Conservation (phyloP, 495 filamentous ascomycete genomes). For the Podospora appendiculata region DNA sequence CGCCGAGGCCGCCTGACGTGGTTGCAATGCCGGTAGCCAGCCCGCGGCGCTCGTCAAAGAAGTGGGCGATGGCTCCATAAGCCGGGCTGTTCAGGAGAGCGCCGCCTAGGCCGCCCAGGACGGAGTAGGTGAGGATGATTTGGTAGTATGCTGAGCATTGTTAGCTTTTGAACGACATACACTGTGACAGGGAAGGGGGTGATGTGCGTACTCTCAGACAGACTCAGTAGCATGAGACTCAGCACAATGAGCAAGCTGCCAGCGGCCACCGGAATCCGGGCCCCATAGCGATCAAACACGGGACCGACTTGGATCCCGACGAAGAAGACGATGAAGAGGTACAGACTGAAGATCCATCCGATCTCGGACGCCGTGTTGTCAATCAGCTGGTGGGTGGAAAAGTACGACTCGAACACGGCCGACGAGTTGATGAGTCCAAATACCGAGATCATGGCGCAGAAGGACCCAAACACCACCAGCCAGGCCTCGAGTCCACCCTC, state of each 20-base stretch:
- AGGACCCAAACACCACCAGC: conserved; percentile 55
- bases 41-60: conserved; percentile 53
- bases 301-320: conserved; percentile 59
- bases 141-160: conserved; percentile 49
- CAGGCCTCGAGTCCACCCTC: conserved; percentile 55
- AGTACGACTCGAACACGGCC: conserved; percentile 57
- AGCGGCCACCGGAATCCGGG: conserved; percentile 42
- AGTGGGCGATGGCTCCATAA: conserved; percentile 55
- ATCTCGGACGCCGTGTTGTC: conserved; percentile 47
- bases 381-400: conserved; percentile 50
- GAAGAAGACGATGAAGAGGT: conserved; percentile 57
- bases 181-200: neutral
- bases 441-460: conserved; percentile 53
- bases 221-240: conserved; percentile 49
- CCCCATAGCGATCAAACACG: conserved; percentile 57
- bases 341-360: conserved; percentile 58
- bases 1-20: conserved; percentile 52
- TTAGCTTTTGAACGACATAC: neutral
- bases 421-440: conserved; percentile 59
- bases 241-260: conserved; percentile 44
- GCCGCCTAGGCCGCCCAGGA: conserved; percentile 48
- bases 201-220: conserved; percentile 26
- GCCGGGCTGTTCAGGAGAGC: conserved; percentile 54
- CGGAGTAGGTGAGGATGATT: conserved; percentile 52
- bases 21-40: conserved; percentile 60